A percentile compares a stretch with the other conserved stretches of the same genome.
Conservation (phyloP, 1,284 basidiomycete genomes). For the Pholiota adiposa region DNA sequence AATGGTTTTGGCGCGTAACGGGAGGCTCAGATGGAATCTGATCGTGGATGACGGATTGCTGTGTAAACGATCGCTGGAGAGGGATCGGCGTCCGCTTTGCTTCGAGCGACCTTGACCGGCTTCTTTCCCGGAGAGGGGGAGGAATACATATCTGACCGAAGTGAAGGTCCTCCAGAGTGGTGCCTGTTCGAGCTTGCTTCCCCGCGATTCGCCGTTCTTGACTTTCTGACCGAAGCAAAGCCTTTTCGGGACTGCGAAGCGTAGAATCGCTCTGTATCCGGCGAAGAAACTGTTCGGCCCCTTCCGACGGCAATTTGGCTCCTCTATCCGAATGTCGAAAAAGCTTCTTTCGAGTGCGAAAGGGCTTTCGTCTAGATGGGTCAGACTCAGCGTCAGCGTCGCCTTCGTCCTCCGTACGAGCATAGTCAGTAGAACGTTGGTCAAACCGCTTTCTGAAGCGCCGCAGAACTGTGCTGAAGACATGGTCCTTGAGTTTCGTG, state of each 20-base stretch:
- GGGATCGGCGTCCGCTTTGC: conserved; percentile 22
- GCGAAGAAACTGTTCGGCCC: conserved; percentile 45
- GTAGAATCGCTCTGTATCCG: conserved; percentile 66
- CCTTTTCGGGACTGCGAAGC: conserved; percentile 42
- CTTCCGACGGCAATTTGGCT: conserved; percentile 38
- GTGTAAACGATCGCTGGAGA: conserved; percentile 27
- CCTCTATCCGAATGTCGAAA: conserved; percentile 42
- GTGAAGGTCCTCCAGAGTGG: neutral
- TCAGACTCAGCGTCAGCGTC: conserved; percentile 41
- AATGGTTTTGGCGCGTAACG: conserved; percentile 91
- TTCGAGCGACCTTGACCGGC: conserved; percentile 60
- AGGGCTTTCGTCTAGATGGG: conserved; percentile 24
- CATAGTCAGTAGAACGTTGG: conserved; percentile 48
- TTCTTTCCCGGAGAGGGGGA: conserved; percentile 49
- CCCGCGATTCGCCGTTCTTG: conserved; percentile 15
- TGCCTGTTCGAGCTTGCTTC: conserved; percentile 7
- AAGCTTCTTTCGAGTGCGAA: conserved; percentile 37
- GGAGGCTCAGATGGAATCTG: conserved; percentile 37
- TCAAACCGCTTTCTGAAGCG: conserved; percentile 62
- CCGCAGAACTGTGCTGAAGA: conserved; percentile 85
- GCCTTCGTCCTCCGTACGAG: conserved; percentile 55
- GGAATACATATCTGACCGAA: conserved; percentile 27
- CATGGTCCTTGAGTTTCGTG: conserved; percentile 90
- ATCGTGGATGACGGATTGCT: conserved; percentile 34
- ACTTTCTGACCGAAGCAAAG: conserved; percentile 19